Percentiles rank a stretch among this genome's conserved stretches.
Conservation (phyloP, 169 alveolate species). For the Plasmodium knowlesi region DNA sequence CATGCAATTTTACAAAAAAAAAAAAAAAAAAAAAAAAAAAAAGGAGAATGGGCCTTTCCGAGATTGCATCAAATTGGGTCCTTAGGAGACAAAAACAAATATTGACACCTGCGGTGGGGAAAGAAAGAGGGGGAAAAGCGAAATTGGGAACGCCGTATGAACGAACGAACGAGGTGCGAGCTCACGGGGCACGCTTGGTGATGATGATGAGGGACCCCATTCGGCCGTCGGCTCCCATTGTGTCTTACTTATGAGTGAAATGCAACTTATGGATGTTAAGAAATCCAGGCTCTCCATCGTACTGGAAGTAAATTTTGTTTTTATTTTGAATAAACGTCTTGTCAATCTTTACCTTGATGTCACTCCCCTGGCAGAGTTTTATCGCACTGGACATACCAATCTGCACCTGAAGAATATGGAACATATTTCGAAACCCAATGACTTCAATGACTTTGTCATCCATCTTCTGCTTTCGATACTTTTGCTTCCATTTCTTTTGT, state of each 20-base stretch:
- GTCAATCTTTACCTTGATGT: conserved; percentile 32
- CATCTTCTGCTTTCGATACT: conserved; percentile 77
- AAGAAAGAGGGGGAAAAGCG: background rate
- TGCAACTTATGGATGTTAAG: conserved; percentile 59
- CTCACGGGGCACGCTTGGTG: background rate
- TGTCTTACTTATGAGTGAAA: conserved; percentile 61
- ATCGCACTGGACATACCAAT: conserved; percentile 52
- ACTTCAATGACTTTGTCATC: conserved; percentile 85
- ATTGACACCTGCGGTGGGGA: conserved; percentile 56
- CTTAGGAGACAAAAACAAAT: conserved; percentile 69
- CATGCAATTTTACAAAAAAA: conserved; percentile 19
- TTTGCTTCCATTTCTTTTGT: conserved; percentile 20
- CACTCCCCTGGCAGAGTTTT: conserved; percentile 62
- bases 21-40: background rate
- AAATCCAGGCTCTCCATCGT: conserved; percentile 65
- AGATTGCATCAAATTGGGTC: conserved; percentile 4
- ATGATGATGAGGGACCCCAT: background rate
- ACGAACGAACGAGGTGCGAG: background rate
- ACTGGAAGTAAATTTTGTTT: conserved; percentile 55
- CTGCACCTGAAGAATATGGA: conserved; percentile 85
- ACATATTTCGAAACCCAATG: conserved; percentile 81
- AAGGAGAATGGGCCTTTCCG: background rate
- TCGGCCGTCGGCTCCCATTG: background rate
- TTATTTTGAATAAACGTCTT: conserved; percentile 34
- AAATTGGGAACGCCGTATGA: background rate